These are phyloP conservation scores for Pseudozyma hubeiensis DNA, from an alignment of 1,284 basidiomycete species.

Conservation along the genomic window DNA sequence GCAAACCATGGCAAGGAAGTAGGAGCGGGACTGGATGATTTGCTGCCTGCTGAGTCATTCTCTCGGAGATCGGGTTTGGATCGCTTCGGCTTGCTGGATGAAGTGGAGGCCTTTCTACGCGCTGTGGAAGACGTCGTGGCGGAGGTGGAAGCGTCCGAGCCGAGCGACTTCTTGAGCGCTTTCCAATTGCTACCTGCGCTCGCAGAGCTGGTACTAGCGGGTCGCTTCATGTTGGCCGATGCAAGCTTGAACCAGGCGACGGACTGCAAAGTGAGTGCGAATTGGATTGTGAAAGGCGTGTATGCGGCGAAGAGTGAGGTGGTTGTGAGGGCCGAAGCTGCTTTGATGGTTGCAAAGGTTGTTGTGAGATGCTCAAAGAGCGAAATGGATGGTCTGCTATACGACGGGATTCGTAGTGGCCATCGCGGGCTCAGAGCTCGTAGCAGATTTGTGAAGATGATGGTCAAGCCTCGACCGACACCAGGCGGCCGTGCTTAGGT, in stretches of 20 bases:
- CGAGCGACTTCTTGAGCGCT: slow-evolving; percentile 53
- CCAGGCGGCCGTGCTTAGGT: neutral
- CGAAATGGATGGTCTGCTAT: neutral
- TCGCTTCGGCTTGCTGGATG: slow-evolving; percentile 13
- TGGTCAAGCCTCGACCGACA: slow-evolving; percentile 8
- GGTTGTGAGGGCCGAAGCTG: no score
- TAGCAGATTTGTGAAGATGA: slow-evolving; percentile 16
- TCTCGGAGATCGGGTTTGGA: neutral
- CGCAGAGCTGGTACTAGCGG: slow-evolving; percentile 2
- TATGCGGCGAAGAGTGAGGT: no score
- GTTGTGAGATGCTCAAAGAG: neutral
- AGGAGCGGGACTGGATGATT: slow-evolving; percentile 27
- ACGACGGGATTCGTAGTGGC: neutral
- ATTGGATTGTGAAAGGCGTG: no score
- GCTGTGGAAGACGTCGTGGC: slow-evolving; percentile 3
- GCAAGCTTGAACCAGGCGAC: neutral
- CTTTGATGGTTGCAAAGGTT: no score
- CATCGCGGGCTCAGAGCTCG: slow-evolving; percentile 17
- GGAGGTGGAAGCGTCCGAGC: slow-evolving; percentile 22
- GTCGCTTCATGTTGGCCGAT: slow-evolving; percentile 23
- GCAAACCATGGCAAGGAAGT: slow-evolving; percentile 61
- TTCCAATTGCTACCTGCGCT: slow-evolving; percentile 64
- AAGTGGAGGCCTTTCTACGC: slow-evolving; percentile 1
- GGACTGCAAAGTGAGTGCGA: neutral
- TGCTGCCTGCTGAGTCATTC: slow-evolving; percentile 10